Base-by-base conservation (phyloP, 2,329 filamentous ascomycete species). In the Proliferodiscus dingleyae region DNA sequence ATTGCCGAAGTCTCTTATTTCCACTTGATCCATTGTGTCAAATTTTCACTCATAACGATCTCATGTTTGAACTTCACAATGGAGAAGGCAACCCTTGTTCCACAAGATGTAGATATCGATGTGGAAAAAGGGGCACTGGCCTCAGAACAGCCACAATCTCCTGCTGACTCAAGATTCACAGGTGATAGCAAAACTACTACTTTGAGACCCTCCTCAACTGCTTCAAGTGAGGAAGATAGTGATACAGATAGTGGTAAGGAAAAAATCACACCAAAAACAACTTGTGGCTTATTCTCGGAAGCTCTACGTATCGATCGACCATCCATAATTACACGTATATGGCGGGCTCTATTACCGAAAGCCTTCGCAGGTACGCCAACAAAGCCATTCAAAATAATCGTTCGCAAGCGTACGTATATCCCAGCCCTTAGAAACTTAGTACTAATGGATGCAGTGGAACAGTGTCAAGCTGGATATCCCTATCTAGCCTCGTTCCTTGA, bases 401-500 rank as follows among this genome's bases (percentile, higher is more conserved):
- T 45, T 16, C 37, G 43, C 18, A 45, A 45, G 21, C 36, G 43
- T 45, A 15, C 24, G 43, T 45, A n/a, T n/a, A n/a, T n/a, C n/a
- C n/a, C n/a, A n/a, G n/a, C n/a, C n/a, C n/a, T n/a, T n/a, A n/a
- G n/a, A n/a, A n/a, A n/a, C n/a, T n/a, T n/a, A n/a, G n/a, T n/a
- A n/a, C n/a, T n/a, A n/a, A n/a, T n/a, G n/a, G n/a, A n/a, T n/a
- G n/a, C n/a, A n/a, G n/a, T n/a, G n/a, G n/a, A n/a, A n/a, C n/a
- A n/a, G n/a, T n/a, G n/a, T n/a, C n/a, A n/a, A n/a, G n/a, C n/a
- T n/a, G n/a, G n/a, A n/a, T 70, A 68, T 45, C 66, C 67, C 1
- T 60, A 54, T n/a, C 46, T 71, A 0, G 64, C 66, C 3, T 55
- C 62, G 1, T 69, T 71, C 43, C 55, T 67, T 0, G 64, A 69